These are phyloP conservation scores for Ceratonia siliqua DNA, from an alignment of 306 rosid genomes.

Conservation along the genomic window DNA sequence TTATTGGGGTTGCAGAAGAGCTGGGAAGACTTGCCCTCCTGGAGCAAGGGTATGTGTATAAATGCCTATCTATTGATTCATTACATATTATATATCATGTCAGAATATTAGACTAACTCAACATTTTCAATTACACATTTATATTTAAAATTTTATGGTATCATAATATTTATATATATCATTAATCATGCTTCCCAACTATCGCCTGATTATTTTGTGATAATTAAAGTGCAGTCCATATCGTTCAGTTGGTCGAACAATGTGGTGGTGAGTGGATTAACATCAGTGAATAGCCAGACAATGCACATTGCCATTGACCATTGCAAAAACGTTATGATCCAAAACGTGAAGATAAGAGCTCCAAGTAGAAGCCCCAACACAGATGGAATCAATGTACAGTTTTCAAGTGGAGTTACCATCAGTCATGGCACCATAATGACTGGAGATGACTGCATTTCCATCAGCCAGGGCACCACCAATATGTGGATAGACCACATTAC, in stretches of 20 bases:
- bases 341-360: conserved; percentile 33
- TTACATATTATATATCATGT: too few species aligned
- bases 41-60: conserved; percentile 48
- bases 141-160: too few species aligned
- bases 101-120: too few species aligned
- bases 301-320: conserved; percentile 22
- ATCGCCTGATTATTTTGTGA: too few species aligned
- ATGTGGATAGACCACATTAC: conserved; percentile 22
- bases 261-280: conserved; percentile 32
- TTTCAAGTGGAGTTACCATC: conserved; percentile 19
- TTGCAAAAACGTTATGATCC: conserved; percentile 7
- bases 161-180: too few species aligned
- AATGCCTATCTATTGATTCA: too few species aligned
- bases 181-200: too few species aligned
- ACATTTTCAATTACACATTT: too few species aligned
- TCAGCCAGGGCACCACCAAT: conserved; percentile 22
- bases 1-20: conserved; percentile 40
- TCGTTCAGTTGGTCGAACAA: conserved; percentile 27
- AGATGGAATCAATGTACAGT: conserved; percentile 31
- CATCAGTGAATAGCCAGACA: conserved; percentile 32
- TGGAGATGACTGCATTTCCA: conserved; percentile 39
- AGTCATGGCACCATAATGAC: conserved; percentile 20
- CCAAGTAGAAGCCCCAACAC: conserved; percentile 38
- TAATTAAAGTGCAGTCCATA: conserved; percentile 11
- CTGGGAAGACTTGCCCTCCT: conserved; percentile 27